Conservation (phyloP, 331 rosid species). For the Rhamnella rubrinervis region DNA sequence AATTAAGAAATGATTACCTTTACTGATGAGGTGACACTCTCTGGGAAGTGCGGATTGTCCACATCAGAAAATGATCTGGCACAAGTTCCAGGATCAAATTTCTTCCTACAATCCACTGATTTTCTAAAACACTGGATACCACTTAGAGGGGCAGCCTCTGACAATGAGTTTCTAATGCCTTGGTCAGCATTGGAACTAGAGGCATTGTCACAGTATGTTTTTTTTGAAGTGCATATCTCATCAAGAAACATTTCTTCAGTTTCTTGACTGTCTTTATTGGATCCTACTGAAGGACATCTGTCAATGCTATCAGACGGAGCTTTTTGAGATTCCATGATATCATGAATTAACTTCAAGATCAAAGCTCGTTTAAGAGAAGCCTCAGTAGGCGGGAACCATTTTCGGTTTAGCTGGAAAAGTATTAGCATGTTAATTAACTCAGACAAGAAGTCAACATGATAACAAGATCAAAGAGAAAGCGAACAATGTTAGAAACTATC, state of each 20-base stretch:
- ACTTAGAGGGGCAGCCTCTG: conserved; percentile 26
- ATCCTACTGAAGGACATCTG: conserved; percentile 14
- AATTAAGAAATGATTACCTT: conserved; percentile 41
- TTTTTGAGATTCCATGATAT: conserved; percentile 36
- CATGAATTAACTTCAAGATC: conserved; percentile 46
- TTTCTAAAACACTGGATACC: conserved; percentile 26
- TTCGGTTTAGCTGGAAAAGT: conserved; percentile 43
- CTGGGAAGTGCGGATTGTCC: conserved; percentile 23
- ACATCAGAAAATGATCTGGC: conserved; percentile 20
- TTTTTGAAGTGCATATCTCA: conserved; percentile 17
- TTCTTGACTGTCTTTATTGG: conserved; percentile 22
- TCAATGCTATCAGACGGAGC: conserved; percentile 27
- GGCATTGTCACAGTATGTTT: conserved; percentile 12
- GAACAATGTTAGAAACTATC: neutral
- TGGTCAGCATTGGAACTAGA: conserved; percentile 24
- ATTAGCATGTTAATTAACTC: conserved; percentile 12
- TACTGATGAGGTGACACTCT: conserved; percentile 41
- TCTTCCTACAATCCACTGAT: conserved; percentile 25
- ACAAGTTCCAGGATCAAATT: conserved; percentile 17
- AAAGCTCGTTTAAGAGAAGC: conserved; percentile 56
- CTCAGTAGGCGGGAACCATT: conserved; percentile 71
- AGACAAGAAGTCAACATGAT: conserved; percentile 1
- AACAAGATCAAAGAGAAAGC: neutral
- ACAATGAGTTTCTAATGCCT: conserved; percentile 26
- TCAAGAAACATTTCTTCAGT: conserved; percentile 22